Evolutionary conservation across 176 grass and related monocot genomes (phyloP).

Genomic region (Oryza meridionalis): DNA sequence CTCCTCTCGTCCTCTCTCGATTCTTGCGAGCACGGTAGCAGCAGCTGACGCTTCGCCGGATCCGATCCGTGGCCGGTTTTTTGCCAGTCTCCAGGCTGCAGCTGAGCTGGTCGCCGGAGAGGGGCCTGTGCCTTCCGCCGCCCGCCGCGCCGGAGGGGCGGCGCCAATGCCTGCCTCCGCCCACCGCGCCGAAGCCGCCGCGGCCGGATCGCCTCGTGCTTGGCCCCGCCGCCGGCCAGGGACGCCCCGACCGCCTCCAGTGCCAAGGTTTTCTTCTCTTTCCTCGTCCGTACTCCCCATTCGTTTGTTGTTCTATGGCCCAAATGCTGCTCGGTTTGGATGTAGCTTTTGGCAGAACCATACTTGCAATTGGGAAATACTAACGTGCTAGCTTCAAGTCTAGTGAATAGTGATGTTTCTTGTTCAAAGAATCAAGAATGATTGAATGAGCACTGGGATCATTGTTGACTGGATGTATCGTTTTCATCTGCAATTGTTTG

Average conservation of each 20-base stretch:
- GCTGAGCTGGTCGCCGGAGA: constrained; percentile 44
- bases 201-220: constrained; percentile 56
- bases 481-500: not conserved
- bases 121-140: not conserved
- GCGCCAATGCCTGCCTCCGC: constrained; percentile 30
- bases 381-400: not conserved
- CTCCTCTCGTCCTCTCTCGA: not conserved
- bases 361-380: not conserved
- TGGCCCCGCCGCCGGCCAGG: constrained; percentile 66
- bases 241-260: constrained; percentile 66
- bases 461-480: not conserved
- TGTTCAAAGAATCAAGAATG: not conserved
- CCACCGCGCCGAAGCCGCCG: constrained; percentile 22
- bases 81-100: constrained; percentile 63
- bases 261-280: constrained; percentile 63
- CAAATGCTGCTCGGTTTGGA: not conserved
- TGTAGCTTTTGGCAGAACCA: not conserved
- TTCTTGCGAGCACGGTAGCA: constrained; percentile 10
- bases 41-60: not conserved
- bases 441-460: not conserved
- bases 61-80: constrained; percentile 37
- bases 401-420: not conserved
- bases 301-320: not conserved
- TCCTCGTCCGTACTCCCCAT: not conserved
- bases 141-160: constrained; percentile 15